phyloP scores from a whole-genome alignment of 2,329 filamentous ascomycete genomes.

The Nectriaceae sp. region DNA sequence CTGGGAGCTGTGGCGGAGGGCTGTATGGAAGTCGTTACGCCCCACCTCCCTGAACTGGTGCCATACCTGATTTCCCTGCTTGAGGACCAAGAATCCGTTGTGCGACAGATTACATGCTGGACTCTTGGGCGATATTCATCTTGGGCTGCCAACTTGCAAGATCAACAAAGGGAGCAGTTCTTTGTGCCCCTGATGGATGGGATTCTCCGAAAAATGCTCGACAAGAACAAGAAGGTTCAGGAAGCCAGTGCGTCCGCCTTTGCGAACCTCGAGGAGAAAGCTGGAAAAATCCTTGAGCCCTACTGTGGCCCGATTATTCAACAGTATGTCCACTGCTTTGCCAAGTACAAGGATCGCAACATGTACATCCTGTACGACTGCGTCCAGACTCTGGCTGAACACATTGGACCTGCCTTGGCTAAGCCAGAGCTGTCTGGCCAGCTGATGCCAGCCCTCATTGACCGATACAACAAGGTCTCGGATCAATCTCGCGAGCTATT shows the following conservation, averaged over 20 bases:
- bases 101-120: constrained; percentile 97
- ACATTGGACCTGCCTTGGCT: constrained; percentile 81
- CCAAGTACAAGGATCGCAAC: constrained; percentile 96
- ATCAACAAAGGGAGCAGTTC: constrained; percentile 69
- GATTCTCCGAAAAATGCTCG: constrained; percentile 90
- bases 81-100: constrained; percentile 82
- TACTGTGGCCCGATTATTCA: constrained; percentile 89
- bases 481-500: constrained; percentile 94
- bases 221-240: constrained; percentile 96
- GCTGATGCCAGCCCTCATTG: constrained; percentile 90
- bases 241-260: constrained; percentile 96
- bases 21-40: constrained; percentile 85
- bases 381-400: constrained; percentile 93
- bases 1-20: constrained; percentile 94
- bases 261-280: constrained; percentile 92
- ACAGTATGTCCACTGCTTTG: constrained; percentile 91
- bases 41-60: constrained; percentile 86
- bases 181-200: constrained; percentile 98
- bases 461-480: constrained; percentile 81
- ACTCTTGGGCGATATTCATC: constrained; percentile 89
- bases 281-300: constrained; percentile 75
- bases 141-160: constrained; percentile 77
- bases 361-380: constrained; percentile 99
- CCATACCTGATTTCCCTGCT: constrained; percentile 87
- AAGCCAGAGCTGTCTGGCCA: constrained; percentile 77